Conservation (phyloP, 2,329 filamentous ascomycete genomes). For the Cladophialophora immunda region DNA sequence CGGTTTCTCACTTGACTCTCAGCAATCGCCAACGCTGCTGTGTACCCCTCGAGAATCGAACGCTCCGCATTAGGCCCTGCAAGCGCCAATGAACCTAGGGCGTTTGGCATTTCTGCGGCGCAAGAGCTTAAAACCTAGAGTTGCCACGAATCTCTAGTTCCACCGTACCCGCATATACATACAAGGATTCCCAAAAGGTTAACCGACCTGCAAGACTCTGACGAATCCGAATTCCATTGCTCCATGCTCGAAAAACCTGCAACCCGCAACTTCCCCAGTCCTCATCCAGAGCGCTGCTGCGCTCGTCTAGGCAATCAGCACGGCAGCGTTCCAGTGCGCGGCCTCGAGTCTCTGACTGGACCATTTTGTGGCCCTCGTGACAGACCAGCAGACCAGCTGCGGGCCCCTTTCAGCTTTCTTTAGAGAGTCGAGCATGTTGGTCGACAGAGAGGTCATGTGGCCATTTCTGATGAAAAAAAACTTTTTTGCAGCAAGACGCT, state of each 20-base stretch:
- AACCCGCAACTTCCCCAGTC: constrained; percentile 1
- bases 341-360: constrained; percentile 10
- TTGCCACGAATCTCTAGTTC: constrained; percentile 19
- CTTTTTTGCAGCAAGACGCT: constrained; percentile 1
- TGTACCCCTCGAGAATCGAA: constrained; percentile 12
- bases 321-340: constrained; percentile 8
- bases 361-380: constrained; percentile 2
- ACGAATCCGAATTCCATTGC: constrained; percentile 7
- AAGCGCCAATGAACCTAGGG: constrained; percentile 7
- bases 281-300: neutral
- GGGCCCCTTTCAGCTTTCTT: constrained; percentile 1
- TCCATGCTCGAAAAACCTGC: neutral
- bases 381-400: constrained; percentile 4
- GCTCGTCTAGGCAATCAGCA: neutral
- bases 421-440: constrained; percentile 1
- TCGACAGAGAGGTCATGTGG: constrained; percentile 7
- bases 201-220: constrained; percentile 10
- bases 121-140: constrained; percentile 3
- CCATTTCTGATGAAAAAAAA: neutral
- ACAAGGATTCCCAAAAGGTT: constrained; percentile 12
- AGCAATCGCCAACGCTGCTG: constrained; percentile 18
- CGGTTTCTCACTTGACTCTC: constrained; percentile 3
- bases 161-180: constrained; percentile 21
- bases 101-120: constrained; percentile 12
- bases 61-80: constrained; percentile 14